Evolutionary conservation across 2,329 filamentous ascomycete species (phyloP), one percentile per base, ranked within the genome.

Genomic region (Penicillium sp.): DNA sequence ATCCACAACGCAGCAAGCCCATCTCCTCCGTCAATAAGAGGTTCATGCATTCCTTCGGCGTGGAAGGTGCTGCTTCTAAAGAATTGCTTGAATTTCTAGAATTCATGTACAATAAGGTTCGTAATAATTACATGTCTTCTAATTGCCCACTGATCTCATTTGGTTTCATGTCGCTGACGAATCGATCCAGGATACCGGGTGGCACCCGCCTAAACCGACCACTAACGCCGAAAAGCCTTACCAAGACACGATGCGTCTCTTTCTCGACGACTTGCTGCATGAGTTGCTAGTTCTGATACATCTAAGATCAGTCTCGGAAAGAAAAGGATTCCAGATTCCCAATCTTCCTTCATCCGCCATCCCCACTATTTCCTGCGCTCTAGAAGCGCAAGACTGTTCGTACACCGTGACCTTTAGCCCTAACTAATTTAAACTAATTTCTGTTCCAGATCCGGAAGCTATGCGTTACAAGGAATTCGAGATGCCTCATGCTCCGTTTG

Each of bases 21-120:
- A 85, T 89, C 61, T 80, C 81, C 6, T 74, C 80, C 8, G 70
- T 79, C 16, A 89, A 89, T 65, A 85, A 86, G 66, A 81, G 82
- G 54, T 89, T 87, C 60, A 76, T 83, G 62, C 77, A 83, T 57
- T 81, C 81, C 2, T 87, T 88, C 67, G 86, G 84, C 10, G 73
- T 79, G 40, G 83, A 86, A 41, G 76, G 76, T 35, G 61, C 53
- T 38, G 68, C 75, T 46, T 89, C 85, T 66, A 77, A 79, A 60
- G 74, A 77, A 12, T 67, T 89, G 29, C 72, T 89, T 18, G 74
- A 79, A 52, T 80, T 78, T 44, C 66, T 88, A 34, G 84, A 82
- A 2, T 89, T 89, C 63, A 74, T 65, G 27, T 72, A 67, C 35
- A 41, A 47, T n/a, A 72, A 75, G 59, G 79, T 80, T 62, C 54